phyloP scores from a whole-genome alignment of 139 green algal species.

The Tetraselmis striata region DNA sequence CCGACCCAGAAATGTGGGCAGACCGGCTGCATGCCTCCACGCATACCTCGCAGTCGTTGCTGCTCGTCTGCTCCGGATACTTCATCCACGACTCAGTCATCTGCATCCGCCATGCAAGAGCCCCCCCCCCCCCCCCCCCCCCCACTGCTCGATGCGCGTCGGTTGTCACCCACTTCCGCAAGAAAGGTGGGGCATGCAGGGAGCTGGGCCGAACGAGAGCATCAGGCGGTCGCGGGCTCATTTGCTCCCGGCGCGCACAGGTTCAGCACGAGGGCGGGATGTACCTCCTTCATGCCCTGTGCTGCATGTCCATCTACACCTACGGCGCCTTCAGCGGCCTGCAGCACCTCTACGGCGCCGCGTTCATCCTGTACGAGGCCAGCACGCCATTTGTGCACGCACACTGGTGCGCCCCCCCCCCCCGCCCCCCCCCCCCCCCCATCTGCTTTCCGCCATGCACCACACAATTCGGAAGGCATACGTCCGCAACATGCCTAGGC shows the following conservation, averaged over 20 bases:
- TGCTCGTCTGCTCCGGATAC: not conserved
- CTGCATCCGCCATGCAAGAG: not conserved
- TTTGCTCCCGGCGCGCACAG: not conserved
- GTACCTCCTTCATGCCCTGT: not conserved
- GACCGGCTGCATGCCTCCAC: not conserved
- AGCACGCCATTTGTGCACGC: not conserved
- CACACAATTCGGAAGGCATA: no score
- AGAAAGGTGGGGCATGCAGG: no score
- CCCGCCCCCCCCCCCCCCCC: no score
- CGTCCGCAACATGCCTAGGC: no score
- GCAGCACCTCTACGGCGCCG: conserved; percentile 6
- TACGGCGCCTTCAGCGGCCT: not conserved
- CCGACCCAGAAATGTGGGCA: not conserved
- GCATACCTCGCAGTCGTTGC: not conserved
- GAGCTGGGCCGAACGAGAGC: no score
- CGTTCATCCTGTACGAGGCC: conserved; percentile 3
- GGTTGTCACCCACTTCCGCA: no score
- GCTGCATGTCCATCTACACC: conserved; percentile 3
- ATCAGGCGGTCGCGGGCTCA: not conserved
- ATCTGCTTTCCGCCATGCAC: no score
- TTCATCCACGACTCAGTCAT: not conserved
- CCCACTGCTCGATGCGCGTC: not conserved
- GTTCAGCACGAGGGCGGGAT: not conserved
- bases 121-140: no score
- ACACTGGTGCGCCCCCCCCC: not conserved